These are phyloP conservation scores for Otatea glauca DNA, from an alignment of 176 grass and related monocot genomes.

Conservation along the genomic window DNA sequence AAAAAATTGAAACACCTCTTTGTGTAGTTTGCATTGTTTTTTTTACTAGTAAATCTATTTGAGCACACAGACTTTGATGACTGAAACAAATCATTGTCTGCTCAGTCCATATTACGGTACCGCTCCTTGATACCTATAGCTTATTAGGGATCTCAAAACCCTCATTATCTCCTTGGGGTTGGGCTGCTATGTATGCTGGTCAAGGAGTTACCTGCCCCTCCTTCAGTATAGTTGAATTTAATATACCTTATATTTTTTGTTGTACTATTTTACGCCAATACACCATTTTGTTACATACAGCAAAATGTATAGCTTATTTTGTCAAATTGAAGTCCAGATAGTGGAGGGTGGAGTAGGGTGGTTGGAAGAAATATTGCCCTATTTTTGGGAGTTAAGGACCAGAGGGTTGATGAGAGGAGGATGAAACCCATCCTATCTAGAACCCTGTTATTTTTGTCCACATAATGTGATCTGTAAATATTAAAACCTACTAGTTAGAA, in stretches of 20 bases:
- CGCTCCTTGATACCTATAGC: not conserved
- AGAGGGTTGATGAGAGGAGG: not conserved
- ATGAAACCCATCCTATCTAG: not conserved
- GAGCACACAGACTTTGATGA: not conserved
- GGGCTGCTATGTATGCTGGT: not conserved
- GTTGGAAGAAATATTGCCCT: not conserved
- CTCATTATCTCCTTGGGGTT: not conserved
- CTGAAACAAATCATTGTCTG: not conserved
- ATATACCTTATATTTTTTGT: not conserved
- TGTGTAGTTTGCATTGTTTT: not conserved
- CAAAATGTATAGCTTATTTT: not conserved
- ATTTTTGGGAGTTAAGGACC: not conserved
- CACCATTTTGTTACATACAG: not conserved
- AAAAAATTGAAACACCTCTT: not conserved
- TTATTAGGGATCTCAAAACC: not conserved
- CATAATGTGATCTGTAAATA: not conserved
- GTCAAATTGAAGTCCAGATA: not conserved
- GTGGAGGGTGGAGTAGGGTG: not conserved
- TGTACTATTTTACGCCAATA: not conserved
- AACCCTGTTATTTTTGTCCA: not conserved
- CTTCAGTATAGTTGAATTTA: not conserved
- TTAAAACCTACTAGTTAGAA: not conserved
- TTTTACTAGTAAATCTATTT: not conserved
- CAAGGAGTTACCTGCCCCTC: not conserved
- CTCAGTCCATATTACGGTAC: not conserved